Conservation (phyloP, 768 basidiomycete genomes). For the Lentinula guzmanii region DNA sequence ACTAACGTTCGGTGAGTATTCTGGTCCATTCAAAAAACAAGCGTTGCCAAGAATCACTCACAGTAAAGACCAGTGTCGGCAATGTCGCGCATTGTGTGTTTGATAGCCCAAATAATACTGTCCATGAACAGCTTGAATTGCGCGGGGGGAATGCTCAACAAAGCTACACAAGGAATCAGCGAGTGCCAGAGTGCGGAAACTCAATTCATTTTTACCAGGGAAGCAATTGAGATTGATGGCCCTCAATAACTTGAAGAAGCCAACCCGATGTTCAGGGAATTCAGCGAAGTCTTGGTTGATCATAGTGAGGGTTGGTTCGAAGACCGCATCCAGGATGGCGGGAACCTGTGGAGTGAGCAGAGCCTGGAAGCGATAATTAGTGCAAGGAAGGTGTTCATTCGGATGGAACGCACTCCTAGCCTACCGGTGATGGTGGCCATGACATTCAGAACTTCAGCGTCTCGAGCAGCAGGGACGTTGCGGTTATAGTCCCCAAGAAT, state of each 20-base stretch:
- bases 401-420: conserved; percentile 64
- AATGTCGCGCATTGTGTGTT: conserved; percentile 98
- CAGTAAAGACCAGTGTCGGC: conserved; percentile 84
- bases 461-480: conserved; percentile 88
- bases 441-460: conserved; percentile 95
- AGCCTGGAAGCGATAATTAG: conserved; percentile 35
- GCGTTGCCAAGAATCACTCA: conserved; percentile 26
- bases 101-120: conserved; percentile 99
- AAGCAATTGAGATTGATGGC: conserved; percentile 93
- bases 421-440: conserved; percentile 92
- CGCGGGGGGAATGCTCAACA: conserved; percentile 79
- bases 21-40: background rate
- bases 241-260: conserved; percentile 93
- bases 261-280: conserved; percentile 94
- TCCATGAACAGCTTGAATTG: conserved; percentile 99
- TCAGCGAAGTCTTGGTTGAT: conserved; percentile 99
- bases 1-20: conserved; percentile 38
- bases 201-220: conserved; percentile 55
- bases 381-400: conserved; percentile 9
- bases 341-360: conserved; percentile 91
- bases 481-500: conserved; percentile 96
- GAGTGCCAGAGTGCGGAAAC: background rate
- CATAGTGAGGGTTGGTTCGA: conserved; percentile 96
- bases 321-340: conserved; percentile 92
- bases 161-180: conserved; percentile 36